Evolutionary conservation across 2,329 filamentous ascomycete species (phyloP), one percentile per base, ranked within the genome.

Genomic region (Torrubiella hemipterigena): DNA sequence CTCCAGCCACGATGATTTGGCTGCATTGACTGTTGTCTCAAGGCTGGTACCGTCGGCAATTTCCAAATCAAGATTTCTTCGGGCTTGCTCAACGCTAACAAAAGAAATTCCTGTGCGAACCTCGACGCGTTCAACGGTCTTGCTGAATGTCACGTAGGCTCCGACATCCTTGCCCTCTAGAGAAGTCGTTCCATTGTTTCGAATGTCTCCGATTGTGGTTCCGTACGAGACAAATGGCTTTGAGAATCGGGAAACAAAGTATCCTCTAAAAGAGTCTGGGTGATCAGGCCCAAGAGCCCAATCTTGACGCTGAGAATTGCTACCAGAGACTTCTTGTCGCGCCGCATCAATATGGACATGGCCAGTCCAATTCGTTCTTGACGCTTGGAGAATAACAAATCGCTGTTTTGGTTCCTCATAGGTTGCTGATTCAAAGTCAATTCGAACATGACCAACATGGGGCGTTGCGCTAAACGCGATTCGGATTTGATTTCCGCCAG

Each of bases 241-340:
- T 0, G 61, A 65, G 36, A 65, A 66, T 4, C 57, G 54, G 8
- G 59, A 61, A 1, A 65, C 61, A 32, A 65, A 65, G 38, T 62
- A 64, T 7, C 59, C 56, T 3, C 47, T 53, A 38, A 65, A 65
- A 1, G 50, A 53, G 4, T 45, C 31, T 2, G 61, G 56, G 14
- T 47, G 53, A 26, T 58, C 50, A 3, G 61, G 61, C 2, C 62
- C 61, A 1, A 66, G 39, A 6, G 50, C 47, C 31, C 63, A 65
- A 31, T 65, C 61, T 38, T 66, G 61, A 21, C 61, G 47, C 38
- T 65, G 58, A 1, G 58, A 52, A 33, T 65, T 65, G 17, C 52
- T 58, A 0, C 61, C 60, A 11, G 45, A 60, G 10, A 65, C 42
- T 34, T 66, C 62, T 25, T 35, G 46, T 7, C 31, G 44, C 3